Conservation (phyloP, 2,329 filamentous ascomycete genomes). For the Botryotinia narcissicola region DNA sequence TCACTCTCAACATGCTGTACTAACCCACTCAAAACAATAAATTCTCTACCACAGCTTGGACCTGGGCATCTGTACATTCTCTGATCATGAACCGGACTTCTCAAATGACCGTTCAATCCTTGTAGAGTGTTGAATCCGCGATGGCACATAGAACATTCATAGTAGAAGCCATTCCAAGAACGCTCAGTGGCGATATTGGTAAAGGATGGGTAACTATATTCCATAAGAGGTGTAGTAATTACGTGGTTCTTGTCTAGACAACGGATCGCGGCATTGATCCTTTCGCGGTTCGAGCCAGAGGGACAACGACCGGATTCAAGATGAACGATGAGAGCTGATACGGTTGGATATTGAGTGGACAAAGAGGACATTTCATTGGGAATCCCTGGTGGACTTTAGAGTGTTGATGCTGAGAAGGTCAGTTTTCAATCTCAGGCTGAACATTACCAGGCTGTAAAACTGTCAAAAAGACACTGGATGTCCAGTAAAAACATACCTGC, state of each 20-base stretch:
- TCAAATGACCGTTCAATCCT: slow-evolving; percentile 52
- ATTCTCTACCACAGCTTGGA: slow-evolving; percentile 24
- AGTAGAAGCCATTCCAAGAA: slow-evolving; percentile 48
- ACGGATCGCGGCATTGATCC: slow-evolving; percentile 47
- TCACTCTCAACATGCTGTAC: slow-evolving; percentile 35
- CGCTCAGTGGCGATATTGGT: slow-evolving; percentile 39
- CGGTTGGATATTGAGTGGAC: slow-evolving; percentile 46
- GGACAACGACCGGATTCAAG: slow-evolving; percentile 50
- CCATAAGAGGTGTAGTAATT: slow-evolving; percentile 53
- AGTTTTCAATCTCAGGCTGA: too few relatives aligned
- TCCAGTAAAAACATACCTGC: too few relatives aligned
- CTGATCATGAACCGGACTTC: slow-evolving; percentile 51
- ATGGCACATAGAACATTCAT: slow-evolving; percentile 55
- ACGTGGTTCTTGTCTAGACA: slow-evolving; percentile 46
- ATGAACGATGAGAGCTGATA: slow-evolving; percentile 62
- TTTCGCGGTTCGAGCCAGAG: slow-evolving; percentile 46
- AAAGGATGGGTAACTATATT: slow-evolving; percentile 42
- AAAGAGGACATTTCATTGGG: slow-evolving; percentile 54
- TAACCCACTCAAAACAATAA: slow-evolving; percentile 30
- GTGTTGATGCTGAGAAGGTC: too few relatives aligned
- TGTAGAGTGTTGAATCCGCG: slow-evolving; percentile 41
- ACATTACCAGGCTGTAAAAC: too few relatives aligned
- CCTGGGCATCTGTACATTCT: slow-evolving; percentile 37
- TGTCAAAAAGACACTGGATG: too few relatives aligned
- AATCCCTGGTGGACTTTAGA: slow-evolving; percentile 44